Base-by-base conservation (phyloP, 306 rosid genomes). In the Acacia confusa region DNA sequence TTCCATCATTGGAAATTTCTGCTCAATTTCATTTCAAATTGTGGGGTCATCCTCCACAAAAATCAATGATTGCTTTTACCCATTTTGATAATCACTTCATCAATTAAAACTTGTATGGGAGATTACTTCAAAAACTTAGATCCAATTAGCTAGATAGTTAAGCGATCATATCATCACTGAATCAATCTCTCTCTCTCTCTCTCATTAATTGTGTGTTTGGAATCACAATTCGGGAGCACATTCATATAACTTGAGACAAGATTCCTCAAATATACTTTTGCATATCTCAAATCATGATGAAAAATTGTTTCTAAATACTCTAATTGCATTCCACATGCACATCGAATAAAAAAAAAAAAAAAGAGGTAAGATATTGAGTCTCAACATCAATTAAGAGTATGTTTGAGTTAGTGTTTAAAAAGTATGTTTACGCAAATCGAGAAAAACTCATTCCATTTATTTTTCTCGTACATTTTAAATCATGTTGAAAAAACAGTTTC, bases 11-110 rank as follows among this genome's bases (percentile, higher is more conserved):
- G 45, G 27, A 40, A 24, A 70, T 44, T 22, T 85, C 55, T 67
- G 81, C 81, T 71, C 74, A 52, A 72, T 84, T 79, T 82, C 44
- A 79, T 83, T 83, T 83, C 85, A 76, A 87, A 73, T 70, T 76
- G 85, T 87, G 90, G 89, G 89, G 89, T 76, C 83, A 84, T 70
- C 84, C 47, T 1, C 85, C 84, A 83, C 80, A 80, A 17, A 34
- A 34, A 17, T 15, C 47, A 32, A 85, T 82, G 72, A 84, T 86
- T 88, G 60, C 78, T 88, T 84, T 86, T 86, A 74, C 89, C 88
- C 79, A 78, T 84, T 83, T 84, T 71, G 74, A 86, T 87, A 3
- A 43, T 70, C 73, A 24, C 15, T n/a, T 40, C 73, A 69, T n/a
- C 47, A 38, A 67, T 68, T 24, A 25, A 61, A 61, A 27, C 38